Evolutionary conservation across 208 protist genomes (phyloP).

Genomic region (Sergeia podlipaevii): DNA sequence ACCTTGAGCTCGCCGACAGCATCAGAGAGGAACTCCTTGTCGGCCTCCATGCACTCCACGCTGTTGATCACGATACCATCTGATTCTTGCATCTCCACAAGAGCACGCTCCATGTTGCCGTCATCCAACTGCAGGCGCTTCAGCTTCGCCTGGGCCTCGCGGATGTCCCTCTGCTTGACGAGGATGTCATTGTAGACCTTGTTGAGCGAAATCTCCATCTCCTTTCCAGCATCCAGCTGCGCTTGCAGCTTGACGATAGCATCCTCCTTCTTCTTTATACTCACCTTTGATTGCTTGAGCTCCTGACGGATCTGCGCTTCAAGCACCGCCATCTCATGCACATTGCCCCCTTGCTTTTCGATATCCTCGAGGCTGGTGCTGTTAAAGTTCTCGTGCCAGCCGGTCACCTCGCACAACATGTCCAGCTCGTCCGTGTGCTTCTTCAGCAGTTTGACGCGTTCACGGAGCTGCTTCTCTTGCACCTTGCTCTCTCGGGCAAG

Average conservation of each 20-base stretch:
- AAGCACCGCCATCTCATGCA: constrained; percentile 63
- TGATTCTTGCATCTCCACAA: constrained; percentile 40
- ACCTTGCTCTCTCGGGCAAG: constrained; percentile 64
- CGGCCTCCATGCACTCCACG: constrained; percentile 61
- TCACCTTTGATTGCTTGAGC: constrained; percentile 41
- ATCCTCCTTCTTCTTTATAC: constrained; percentile 75
- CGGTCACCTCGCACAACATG: constrained; percentile 46
- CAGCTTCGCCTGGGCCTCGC: constrained; percentile 53
- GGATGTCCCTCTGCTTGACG: constrained; percentile 62
- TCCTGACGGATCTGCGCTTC: constrained; percentile 51
- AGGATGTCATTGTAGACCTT: constrained; percentile 69
- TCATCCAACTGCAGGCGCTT: constrained; percentile 46
- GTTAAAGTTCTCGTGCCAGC: constrained; percentile 70
- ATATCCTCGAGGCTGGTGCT: constrained; percentile 21
- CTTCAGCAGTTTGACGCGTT: constrained; percentile 50
- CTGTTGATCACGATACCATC: constrained; percentile 23
- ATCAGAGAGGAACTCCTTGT: constrained; percentile 71
- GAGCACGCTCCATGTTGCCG: constrained; percentile 32
- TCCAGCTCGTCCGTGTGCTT: constrained; percentile 35
- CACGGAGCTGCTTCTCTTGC: constrained; percentile 55
- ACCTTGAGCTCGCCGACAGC: constrained; percentile 63
- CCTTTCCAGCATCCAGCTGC: constrained; percentile 32
- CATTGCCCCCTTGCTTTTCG: constrained; percentile 27
- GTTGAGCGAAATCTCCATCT: constrained; percentile 46
- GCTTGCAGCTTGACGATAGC: constrained; percentile 38